These are phyloP conservation scores for Hymenoscyphus linearis DNA, from an alignment of 2,329 filamentous ascomycete genomes.

Conservation along the genomic window DNA sequence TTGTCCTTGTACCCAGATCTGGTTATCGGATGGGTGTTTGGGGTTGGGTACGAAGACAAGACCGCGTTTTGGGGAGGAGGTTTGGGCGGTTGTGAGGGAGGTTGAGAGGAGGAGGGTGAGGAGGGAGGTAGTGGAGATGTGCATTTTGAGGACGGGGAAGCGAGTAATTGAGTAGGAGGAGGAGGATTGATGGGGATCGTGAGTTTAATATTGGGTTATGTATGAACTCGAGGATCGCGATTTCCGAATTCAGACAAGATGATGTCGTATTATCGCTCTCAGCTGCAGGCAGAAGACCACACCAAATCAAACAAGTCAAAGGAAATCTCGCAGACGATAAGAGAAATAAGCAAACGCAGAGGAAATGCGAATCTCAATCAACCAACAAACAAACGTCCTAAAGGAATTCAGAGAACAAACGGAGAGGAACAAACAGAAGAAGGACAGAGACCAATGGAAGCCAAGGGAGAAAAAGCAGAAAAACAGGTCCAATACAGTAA, in stretches of 20 bases:
- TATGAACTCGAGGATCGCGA: not conserved
- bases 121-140: not conserved
- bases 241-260: not conserved
- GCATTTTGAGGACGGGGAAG: not conserved
- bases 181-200: not conserved
- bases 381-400: not conserved
- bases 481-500: not conserved
- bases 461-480: not conserved
- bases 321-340: not conserved
- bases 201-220: not conserved
- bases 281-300: not conserved
- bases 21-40: slow-evolving; percentile 47
- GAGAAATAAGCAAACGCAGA: not conserved
- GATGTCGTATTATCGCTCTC: not conserved
- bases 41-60: slow-evolving; percentile 60
- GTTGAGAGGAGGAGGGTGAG: slow-evolving; percentile 10
- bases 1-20: slow-evolving; percentile 53
- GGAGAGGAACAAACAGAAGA: not conserved
- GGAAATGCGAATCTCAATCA: not conserved
- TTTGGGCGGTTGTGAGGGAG: slow-evolving; percentile 9
- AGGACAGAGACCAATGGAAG: not conserved
- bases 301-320: not conserved
- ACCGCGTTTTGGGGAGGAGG: slow-evolving; percentile 54
- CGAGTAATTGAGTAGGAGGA: not conserved
- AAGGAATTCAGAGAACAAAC: not conserved